Conservation (phyloP, 2,329 filamentous ascomycete genomes). For the Fusarium equiseti region DNA sequence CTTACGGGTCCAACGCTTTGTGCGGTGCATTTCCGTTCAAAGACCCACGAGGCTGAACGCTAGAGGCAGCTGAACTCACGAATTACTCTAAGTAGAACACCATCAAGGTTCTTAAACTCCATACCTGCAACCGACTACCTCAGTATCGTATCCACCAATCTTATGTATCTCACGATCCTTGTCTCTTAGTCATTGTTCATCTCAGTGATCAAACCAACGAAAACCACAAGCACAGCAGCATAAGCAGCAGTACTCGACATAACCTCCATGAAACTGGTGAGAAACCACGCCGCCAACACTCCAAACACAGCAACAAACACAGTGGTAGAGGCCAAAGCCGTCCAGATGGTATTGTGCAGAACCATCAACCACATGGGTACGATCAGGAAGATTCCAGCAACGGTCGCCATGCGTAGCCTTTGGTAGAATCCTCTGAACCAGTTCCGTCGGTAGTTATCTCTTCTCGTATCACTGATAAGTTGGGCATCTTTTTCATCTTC, state of each 20-base stretch:
- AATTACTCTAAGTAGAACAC: not conserved
- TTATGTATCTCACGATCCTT: too few species aligned
- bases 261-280: not conserved
- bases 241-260: slow-evolving; percentile 7
- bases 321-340: not conserved
- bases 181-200: not conserved
- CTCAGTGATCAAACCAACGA: not conserved
- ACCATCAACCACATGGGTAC: slow-evolving; percentile 13
- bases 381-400: not conserved
- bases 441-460: not conserved
- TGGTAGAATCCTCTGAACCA: not conserved
- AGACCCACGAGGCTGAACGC: not conserved
- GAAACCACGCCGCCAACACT: not conserved
- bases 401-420: rapidly evolving
- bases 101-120: not conserved
- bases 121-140: too few species aligned
- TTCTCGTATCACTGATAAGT: not conserved
- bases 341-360: not conserved
- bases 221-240: not conserved
- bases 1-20: rapidly evolving
- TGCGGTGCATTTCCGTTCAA: too few species aligned
- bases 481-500: rapidly evolving
- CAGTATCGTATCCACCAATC: too few species aligned
- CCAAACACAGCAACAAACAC: not conserved
- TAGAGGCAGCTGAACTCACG: not conserved